phyloP scores from a whole-genome alignment of 2,329 filamentous ascomycete genomes.

The Chrysoporthe austroafricana region DNA sequence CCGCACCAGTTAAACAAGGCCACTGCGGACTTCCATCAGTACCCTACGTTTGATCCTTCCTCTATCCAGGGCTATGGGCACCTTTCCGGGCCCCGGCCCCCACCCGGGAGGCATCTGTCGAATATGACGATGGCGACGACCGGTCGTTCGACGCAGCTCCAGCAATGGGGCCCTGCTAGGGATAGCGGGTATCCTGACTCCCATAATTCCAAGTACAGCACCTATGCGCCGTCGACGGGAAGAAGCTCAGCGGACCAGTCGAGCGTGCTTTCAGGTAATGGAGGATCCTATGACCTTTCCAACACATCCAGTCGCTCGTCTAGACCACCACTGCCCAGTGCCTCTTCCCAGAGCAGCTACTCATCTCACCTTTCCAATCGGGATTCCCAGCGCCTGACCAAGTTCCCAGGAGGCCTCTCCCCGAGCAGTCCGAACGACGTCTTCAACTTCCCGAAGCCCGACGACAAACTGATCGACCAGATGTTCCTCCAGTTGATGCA shows the following conservation, averaged over 20 bases:
- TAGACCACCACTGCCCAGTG: conserved; percentile 56
- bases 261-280: conserved; percentile 61
- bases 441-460: conserved; percentile 71
- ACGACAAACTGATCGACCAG: conserved; percentile 81
- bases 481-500: conserved; percentile 95
- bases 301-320: conserved; percentile 50
- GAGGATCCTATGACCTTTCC: conserved; percentile 46
- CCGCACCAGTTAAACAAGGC: conserved; percentile 84
- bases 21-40: conserved; percentile 83
- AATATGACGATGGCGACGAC: conserved; percentile 74
- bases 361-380: conserved; percentile 52
- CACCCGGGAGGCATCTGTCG: conserved; percentile 46
- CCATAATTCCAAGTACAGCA: conserved; percentile 66
- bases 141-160: conserved; percentile 73
- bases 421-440: conserved; percentile 47
- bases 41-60: conserved; percentile 71
- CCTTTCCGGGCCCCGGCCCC: conserved; percentile 64
- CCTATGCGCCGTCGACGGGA: conserved; percentile 62
- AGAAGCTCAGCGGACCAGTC: conserved; percentile 59
- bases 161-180: conserved; percentile 73
- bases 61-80: conserved; percentile 55
- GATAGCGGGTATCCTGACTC: conserved; percentile 58
- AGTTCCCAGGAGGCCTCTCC: conserved; percentile 47
- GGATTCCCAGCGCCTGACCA: conserved; percentile 62
- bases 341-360: conserved; percentile 61